A percentile compares a stretch with the other conserved stretches of the same genome.
phyloP scores from a whole-genome alignment of 2,329 filamentous ascomycete genomes.

The Stachybotrys chlorohalonatus region DNA sequence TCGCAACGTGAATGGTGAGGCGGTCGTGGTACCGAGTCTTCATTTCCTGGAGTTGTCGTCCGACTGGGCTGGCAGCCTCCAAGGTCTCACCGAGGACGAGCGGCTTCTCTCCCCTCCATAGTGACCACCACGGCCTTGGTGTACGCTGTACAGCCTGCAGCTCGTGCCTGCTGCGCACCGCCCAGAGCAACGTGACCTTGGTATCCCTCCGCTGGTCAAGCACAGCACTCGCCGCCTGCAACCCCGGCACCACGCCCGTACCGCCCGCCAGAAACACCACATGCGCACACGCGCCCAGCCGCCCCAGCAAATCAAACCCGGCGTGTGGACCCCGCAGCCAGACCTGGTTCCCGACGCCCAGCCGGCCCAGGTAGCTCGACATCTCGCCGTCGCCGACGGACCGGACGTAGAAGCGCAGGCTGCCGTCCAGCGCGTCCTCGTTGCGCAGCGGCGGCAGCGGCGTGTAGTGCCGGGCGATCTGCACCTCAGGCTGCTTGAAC shows the following conservation, averaged over 20 bases:
- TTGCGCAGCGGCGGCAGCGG: conserved; percentile 54
- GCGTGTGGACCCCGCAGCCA: conserved; percentile 71
- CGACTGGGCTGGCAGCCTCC: conserved; percentile 36
- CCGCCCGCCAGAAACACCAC: conserved; percentile 85
- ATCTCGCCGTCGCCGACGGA: conserved; percentile 74
- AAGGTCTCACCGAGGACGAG: conserved; percentile 11
- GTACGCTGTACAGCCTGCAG: conserved; percentile 24
- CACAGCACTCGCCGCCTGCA: conserved; percentile 67
- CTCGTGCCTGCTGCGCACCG: conserved; percentile 51
- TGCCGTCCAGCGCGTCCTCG: conserved; percentile 23
- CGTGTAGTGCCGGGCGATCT: conserved; percentile 88
- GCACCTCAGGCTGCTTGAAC: conserved; percentile 87
- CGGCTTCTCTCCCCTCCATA: conserved; percentile 10
- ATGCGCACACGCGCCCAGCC: conserved; percentile 19
- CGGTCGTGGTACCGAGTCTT: conserved; percentile 46
- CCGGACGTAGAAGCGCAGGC: conserved; percentile 69
- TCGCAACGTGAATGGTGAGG: conserved; percentile 62
- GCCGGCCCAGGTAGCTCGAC: conserved; percentile 65
- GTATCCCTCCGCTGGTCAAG: conserved; percentile 26
- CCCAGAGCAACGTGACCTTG: conserved; percentile 70
- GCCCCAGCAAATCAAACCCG: conserved; percentile 46
- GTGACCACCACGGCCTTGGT: conserved; percentile 13
- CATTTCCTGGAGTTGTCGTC: conserved; percentile 53
- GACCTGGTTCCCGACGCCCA: conserved; percentile 54
- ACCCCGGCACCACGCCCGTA: conserved; percentile 81